phyloP scores from a whole-genome alignment of 2,329 filamentous ascomycete species.

The Aspergillus brasiliensis region DNA sequence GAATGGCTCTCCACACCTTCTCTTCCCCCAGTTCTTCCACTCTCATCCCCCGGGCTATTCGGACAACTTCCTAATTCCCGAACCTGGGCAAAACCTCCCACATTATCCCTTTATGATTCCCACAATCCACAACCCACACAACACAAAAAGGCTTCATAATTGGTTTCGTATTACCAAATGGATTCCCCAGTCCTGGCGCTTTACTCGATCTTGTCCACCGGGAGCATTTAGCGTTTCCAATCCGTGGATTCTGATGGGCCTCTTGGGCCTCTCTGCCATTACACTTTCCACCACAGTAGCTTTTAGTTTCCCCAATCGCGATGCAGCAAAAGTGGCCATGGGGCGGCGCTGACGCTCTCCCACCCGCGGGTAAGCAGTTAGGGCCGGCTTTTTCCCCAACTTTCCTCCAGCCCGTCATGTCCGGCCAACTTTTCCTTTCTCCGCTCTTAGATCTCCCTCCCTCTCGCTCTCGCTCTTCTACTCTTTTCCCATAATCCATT shows the following conservation, averaged over 20 bases:
- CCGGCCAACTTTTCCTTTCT: constrained; percentile 21
- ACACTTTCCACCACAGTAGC: neutral
- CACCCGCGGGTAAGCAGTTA: constrained; percentile 20
- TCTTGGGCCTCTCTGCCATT: neutral
- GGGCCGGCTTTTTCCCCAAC: constrained; percentile 17
- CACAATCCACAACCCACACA: neutral
- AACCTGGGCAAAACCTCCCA: neutral
- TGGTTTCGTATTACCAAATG: too few species aligned
- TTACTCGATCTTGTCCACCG: constrained; percentile 10
- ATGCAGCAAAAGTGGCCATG: neutral
- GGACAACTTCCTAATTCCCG: neutral
- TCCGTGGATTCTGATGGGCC: neutral
- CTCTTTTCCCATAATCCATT: constrained; percentile 6
- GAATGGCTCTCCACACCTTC: too few species aligned
- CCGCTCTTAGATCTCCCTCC: constrained; percentile 15
- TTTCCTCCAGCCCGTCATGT: constrained; percentile 12
- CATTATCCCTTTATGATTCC: neutral
- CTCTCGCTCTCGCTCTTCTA: constrained; percentile 8
- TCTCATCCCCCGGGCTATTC: neutral
- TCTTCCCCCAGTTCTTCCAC: too few species aligned
- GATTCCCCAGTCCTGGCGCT: neutral
- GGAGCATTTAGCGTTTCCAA: neutral
- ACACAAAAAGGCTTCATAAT: neutral
- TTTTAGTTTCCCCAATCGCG: neutral
- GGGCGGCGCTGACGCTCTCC: neutral